Base-by-base conservation (phyloP, 139 green algal species). In the Chlorella sp. region DNA sequence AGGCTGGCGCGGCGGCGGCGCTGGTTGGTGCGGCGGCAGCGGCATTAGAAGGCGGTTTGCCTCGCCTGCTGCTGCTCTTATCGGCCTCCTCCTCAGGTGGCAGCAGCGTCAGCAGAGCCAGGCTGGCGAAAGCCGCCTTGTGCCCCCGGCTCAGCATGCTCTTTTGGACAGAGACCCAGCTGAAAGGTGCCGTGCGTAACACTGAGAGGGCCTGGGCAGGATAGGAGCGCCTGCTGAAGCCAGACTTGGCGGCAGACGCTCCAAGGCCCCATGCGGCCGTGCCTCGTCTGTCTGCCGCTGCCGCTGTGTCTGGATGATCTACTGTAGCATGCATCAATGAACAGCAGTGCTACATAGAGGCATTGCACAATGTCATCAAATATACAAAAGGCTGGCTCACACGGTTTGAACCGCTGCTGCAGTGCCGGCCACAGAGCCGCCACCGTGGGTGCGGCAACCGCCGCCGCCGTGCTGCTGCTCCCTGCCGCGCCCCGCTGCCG, bases 1-100 rank as follows among this genome's bases (percentile, higher is more conserved):
- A 3, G 28, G 26, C 28, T 17, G 28, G 28, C 36, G 63, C 63
- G n/a, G 63, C 28, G 63, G 51, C 96, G 88, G 39, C 92, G 91
- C 55, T 92, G 75, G 92, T 96, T 23, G 51, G 51, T 9, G 51
- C 51, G 51, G 51, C 51, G 13, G 51, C 51, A 21, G 51, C 51
- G 21, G 51, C 51, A 18, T 69, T 69, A 28, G 63, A 69, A 20
- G 63, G 63, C 63, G 12, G 51, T 15, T 21, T 60, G 51, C 51
- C 51, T 60, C 51, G 51, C 13, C 51, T 60, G 51, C 51, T 60
- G 51, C 51, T 21, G 15, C 51, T 21, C 51, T 20, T 15, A 9
- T 60, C 51, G 15, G 63, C 63, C n/a, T 69, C 63, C n/a, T 69
- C 28, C 63, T 36, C 63, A 21, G n/a, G 63, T 38, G 63, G 13